Percentiles rank a stretch among this genome's conserved stretches.
Conservation (phyloP, 306 rosid genomes). For the Corylus americana region DNA sequence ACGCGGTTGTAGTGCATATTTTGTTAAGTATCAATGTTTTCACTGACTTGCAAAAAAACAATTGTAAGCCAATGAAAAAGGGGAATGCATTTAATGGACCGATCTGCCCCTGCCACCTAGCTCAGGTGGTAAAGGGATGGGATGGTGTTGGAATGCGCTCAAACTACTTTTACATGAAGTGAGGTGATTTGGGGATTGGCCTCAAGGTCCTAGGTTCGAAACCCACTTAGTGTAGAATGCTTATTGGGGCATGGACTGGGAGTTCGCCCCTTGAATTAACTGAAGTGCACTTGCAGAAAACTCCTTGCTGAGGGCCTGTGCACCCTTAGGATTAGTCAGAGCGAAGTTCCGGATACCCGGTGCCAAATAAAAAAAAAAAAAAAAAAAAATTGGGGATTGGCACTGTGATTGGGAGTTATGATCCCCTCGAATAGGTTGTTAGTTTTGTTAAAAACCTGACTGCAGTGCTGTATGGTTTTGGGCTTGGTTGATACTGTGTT, state of each 20-base stretch:
- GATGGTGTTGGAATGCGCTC: background rate
- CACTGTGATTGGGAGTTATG: background rate
- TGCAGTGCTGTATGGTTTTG: background rate
- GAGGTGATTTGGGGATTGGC: background rate
- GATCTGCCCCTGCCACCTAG: background rate
- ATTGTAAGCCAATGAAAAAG: background rate
- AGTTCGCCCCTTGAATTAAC: no score
- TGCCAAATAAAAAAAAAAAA: no score
- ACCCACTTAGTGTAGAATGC: no score
- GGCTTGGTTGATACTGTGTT: background rate
- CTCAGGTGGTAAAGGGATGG: background rate
- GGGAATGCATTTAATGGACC: background rate
- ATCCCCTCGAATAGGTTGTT: background rate
- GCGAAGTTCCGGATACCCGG: no score
- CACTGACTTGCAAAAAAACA: no score
- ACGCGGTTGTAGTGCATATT: background rate
- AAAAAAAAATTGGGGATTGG: background rate
- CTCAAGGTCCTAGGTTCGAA: no score
- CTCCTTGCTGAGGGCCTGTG: no score
- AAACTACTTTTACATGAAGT: background rate
- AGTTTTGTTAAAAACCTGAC: background rate
- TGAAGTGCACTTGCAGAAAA: no score
- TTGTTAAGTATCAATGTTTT: background rate
- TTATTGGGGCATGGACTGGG: no score
- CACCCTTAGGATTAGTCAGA: no score